A percentile compares a stretch with the other conserved stretches of the same genome.
Evolutionary conservation across 192 early-diverging fungal species (phyloP).

Genomic region (Chytriomyces sp.): DNA sequence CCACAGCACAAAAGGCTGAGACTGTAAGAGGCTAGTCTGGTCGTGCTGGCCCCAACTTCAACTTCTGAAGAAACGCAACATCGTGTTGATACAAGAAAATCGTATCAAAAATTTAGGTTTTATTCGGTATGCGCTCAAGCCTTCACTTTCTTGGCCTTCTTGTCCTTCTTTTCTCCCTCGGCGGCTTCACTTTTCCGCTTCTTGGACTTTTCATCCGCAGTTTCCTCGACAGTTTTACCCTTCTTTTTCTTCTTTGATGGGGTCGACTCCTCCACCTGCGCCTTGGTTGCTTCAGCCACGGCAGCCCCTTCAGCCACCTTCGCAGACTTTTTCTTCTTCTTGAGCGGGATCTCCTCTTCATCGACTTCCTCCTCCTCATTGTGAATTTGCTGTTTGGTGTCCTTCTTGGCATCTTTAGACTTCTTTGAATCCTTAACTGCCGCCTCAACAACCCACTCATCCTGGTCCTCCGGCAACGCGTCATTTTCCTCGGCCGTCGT

Average conservation of each 20-base stretch:
- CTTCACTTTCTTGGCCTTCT: conserved; percentile 21
- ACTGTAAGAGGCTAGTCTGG: too few species aligned
- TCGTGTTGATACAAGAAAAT: too few species aligned
- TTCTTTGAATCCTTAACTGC: not conserved
- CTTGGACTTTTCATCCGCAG: not conserved
- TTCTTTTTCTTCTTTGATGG: conserved; percentile 7
- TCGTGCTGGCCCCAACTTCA: too few species aligned
- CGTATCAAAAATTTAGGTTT: too few species aligned
- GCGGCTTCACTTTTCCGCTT: not conserved
- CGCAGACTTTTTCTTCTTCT: conserved; percentile 12
- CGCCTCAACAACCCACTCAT: conserved; percentile 14
- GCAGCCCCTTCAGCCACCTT: conserved; percentile 6
- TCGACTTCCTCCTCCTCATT: conserved; percentile 7
- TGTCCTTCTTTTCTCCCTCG: not conserved
- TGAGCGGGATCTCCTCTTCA: not conserved
- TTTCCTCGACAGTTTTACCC: not conserved
- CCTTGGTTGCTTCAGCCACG: not conserved
- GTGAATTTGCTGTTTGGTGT: conserved; percentile 19
- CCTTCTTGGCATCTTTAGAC: conserved; percentile 9
- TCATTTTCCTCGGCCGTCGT: conserved; percentile 21
- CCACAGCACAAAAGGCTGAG: too few species aligned
- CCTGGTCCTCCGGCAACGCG: not conserved
- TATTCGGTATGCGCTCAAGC: not conserved
- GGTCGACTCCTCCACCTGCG: not conserved
- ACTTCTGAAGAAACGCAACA: too few species aligned